Base-by-base conservation (phyloP, 208 protist species). In the Acanthamoeba triangularis region DNA sequence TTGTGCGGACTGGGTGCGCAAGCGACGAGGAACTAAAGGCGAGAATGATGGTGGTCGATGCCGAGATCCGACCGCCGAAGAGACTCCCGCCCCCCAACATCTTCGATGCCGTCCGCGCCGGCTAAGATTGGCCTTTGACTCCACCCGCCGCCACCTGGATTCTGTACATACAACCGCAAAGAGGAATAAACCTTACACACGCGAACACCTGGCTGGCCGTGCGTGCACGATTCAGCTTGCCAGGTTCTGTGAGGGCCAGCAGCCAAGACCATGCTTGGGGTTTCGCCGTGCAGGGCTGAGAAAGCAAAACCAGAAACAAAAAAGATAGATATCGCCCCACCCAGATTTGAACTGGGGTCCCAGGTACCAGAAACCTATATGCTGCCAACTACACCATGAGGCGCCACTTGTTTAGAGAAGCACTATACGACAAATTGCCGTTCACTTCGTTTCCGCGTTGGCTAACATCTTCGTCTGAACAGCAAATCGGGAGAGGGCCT, bases 51-150 rank as follows among this genome's bases (percentile, higher is more conserved):
- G 44, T 49, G 44, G 47, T 85, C 47, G 78, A 85, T 35, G 78
- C 78, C 20, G 44, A 85, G 44, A 85, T 85, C 18, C 35, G 78
- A 20, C 78, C 78, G 28, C 78, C 78, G 13, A 85, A 59, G 78
- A 85, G 44, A 33, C 14, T 16, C 0, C 23, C 20, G 28, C 78
- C 78, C 11, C 20, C 78, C 28, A 85, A 85, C 28, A 54, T 85
- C 44, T 85, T 85, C 25, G 78, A 85, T 41, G 78, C 78, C 30
- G 78, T 85, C 6, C 78, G 78, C 18, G 78, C 78, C 7, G 78
- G 78, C 78, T 85, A 85, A 47, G 44, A 11, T 47, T 8, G 44
- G 10, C 44, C 44, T 47, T 8, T 47, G n/a, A 11, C 44, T 3
- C n/a, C n/a, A 47, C 44, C 10, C 2, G 37, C 37, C 37, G 44